Conservation (phyloP, 1,284 basidiomycete species). For the Tilletia walkeri region DNA sequence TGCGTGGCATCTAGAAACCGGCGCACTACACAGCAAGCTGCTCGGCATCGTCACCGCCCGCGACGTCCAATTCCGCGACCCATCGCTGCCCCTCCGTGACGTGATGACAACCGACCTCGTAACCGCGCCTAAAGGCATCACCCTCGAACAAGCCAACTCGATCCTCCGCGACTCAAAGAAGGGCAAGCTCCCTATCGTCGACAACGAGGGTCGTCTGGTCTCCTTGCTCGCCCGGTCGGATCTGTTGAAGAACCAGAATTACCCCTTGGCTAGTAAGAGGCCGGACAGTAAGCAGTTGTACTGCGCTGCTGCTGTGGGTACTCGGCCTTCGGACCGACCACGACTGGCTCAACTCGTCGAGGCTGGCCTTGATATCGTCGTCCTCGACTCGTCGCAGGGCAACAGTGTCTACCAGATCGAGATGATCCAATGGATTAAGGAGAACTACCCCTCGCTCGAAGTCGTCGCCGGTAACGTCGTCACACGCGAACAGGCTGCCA, state of each 20-base stretch:
- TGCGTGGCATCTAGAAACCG: conserved; percentile 67
- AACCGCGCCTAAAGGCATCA: conserved; percentile 57
- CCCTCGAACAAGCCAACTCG: conserved; percentile 85
- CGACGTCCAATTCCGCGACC: conserved; percentile 88
- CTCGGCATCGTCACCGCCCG: conserved; percentile 95
- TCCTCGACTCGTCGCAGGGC: conserved; percentile 94
- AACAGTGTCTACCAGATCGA: conserved; percentile 93
- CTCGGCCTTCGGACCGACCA: conserved; percentile 81
- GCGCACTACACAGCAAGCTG: conserved; percentile 81
- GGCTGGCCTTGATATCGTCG: conserved; percentile 90
- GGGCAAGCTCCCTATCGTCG: conserved; percentile 74
- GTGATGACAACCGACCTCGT: conserved; percentile 73
- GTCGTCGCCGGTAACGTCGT: conserved; percentile 97
- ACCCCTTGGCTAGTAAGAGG: conserved; percentile 88
- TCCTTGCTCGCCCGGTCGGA: conserved; percentile 70
- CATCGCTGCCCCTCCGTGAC: conserved; percentile 68
- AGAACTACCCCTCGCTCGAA: conserved; percentile 69
- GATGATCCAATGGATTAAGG: conserved; percentile 93
- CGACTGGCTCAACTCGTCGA: conserved; percentile 83
- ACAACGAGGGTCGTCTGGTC: conserved; percentile 45
- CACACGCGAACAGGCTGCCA: conserved; percentile 93
- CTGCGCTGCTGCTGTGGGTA: conserved; percentile 95
- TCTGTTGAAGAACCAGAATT: conserved; percentile 96
- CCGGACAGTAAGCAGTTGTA: conserved; percentile 92
- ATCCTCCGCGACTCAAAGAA: conserved; percentile 96